Percentiles rank a stretch among this genome's conserved stretches.
These are phyloP conservation scores for Linnemannia schmuckeri DNA, from an alignment of 192 early-diverging fungal species.

Conservation along the genomic window DNA sequence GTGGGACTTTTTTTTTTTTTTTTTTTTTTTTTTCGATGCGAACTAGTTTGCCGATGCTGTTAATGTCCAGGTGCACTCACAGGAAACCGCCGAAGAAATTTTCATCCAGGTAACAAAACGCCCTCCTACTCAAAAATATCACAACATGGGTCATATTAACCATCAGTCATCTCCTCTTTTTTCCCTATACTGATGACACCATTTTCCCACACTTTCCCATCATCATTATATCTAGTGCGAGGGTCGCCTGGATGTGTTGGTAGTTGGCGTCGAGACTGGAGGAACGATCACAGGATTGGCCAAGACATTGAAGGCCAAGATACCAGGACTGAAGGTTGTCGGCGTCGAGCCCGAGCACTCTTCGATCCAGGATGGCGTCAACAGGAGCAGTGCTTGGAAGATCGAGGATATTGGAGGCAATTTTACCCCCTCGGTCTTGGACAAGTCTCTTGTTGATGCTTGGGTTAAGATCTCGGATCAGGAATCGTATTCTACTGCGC, in stretches of 20 bases:
- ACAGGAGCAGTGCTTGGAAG: conserved; percentile 65
- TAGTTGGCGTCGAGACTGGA: conserved; percentile 80
- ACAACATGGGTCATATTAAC: neutral
- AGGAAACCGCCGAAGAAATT: conserved; percentile 74
- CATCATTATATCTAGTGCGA: conserved; percentile 22
- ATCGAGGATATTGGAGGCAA: conserved; percentile 80
- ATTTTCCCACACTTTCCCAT: neutral
- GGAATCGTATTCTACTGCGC: conserved; percentile 77
- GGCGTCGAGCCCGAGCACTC: conserved; percentile 81
- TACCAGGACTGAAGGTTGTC: conserved; percentile 69
- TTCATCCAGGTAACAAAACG: conserved; percentile 63
- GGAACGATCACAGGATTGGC: conserved; percentile 73
- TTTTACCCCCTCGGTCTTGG: conserved; percentile 70
- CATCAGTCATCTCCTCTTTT: neutral
- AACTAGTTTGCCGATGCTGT: conserved; percentile 35
- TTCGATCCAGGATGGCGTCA: conserved; percentile 60
- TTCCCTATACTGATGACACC: neutral
- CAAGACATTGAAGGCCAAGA: conserved; percentile 62
- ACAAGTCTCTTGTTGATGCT: conserved; percentile 64
- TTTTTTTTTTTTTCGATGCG: neutral
- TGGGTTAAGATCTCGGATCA: conserved; percentile 80
- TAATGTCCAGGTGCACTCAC: conserved; percentile 58
- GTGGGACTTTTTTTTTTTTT: neutral
- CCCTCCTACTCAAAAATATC: neutral
- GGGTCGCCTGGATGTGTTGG: conserved; percentile 67